Evolutionary conservation across 176 grass and related monocot species (phyloP), one percentile per base, ranked within the genome.

Genomic region (Calamus simplicifolius): DNA sequence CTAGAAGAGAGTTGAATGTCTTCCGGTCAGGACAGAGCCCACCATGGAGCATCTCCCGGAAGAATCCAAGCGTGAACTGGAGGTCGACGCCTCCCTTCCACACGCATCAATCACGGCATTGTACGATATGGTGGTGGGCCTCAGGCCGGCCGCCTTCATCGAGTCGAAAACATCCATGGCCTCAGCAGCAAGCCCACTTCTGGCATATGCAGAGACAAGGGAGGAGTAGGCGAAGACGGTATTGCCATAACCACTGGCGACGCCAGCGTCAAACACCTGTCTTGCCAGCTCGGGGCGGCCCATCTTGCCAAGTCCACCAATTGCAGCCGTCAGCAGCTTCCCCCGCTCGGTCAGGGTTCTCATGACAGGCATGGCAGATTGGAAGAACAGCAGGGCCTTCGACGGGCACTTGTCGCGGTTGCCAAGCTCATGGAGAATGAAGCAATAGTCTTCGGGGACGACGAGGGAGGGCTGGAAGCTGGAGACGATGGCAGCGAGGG

Each of bases 1-100:
- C 85, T 16, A 98, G 84, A 72, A 98, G 87, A 3, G 93, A 98
- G 70, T 98, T 98, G 43, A 98, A 98, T 1, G 93, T 98, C 62
- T 98, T 98, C 49, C 93, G 68, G 60, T 98, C 93, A 0, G 93
- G 93, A 59, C 79, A 92, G 1, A 92, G 77, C 4, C 93, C 93
- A 52, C 80, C 79, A 25, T 62, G 73, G 25, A 98, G 74, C 93
- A 98, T 88, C 77, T 98, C 81, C 13, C 93, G 83, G 62, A 97
- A 97, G 73, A 88, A 87, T 16, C 73, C 78, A 1, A 98, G 87
- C 1, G 84, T 92, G 71, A 83, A 72, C 48, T 83, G 77, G 56
- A 98, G 74, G 43, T 98, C 73, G 19, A 87, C 81, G 15, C 93
- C 93, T 4, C 81, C 87, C 66, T 98, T 15, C 87, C 87, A 4